Evolutionary conservation across 2,329 filamentous ascomycete genomes (phyloP).

Genomic region (Shiraia sp.): DNA sequence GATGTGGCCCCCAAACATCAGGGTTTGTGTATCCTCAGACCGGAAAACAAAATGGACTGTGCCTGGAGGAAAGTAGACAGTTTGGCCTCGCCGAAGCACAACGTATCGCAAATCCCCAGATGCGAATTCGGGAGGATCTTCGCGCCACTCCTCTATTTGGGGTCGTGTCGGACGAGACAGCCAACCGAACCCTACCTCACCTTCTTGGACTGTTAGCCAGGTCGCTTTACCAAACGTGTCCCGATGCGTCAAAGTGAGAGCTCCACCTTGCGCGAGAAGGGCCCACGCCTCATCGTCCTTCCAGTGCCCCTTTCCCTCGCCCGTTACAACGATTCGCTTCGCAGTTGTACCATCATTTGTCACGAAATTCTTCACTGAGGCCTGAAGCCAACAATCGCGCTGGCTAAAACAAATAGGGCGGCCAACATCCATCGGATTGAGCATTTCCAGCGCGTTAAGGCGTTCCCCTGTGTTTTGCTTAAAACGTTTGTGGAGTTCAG

Average conservation of each 20-base stretch:
- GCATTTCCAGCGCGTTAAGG: too few species aligned
- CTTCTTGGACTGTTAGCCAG: slow-evolving; percentile 15
- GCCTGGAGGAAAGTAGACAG: slow-evolving; percentile 15
- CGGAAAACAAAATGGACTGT: slow-evolving; percentile 19
- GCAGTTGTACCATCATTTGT: slow-evolving; percentile 9
- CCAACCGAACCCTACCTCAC: slow-evolving; percentile 14
- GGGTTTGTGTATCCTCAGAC: slow-evolving; percentile 9
- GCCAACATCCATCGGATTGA: too few species aligned
- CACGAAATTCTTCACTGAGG: too few species aligned
- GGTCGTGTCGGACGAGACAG: slow-evolving; percentile 9
- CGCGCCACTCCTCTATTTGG: slow-evolving; percentile 10
- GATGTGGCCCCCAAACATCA: slow-evolving; percentile 15
- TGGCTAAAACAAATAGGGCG: too few species aligned
- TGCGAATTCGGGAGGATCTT: slow-evolving; percentile 8
- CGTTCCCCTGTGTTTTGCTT: too few species aligned
- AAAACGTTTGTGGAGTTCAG: too few species aligned
- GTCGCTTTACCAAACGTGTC: slow-evolving; percentile 17
- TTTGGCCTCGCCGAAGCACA: slow-evolving; percentile 14
- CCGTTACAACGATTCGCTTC: slow-evolving; percentile 10
- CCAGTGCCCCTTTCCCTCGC: slow-evolving; percentile 13
- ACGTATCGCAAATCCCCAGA: slow-evolving; percentile 12
- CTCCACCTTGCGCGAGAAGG: slow-evolving; percentile 17
- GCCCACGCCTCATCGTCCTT: slow-evolving; percentile 17
- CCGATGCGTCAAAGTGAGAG: slow-evolving; percentile 14
- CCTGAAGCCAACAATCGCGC: too few species aligned